Percentiles rank a stretch among this genome's conserved stretches.
These are phyloP conservation scores for Corylus heterophylla DNA, from an alignment of 306 rosid genomes.

Conservation along the genomic window DNA sequence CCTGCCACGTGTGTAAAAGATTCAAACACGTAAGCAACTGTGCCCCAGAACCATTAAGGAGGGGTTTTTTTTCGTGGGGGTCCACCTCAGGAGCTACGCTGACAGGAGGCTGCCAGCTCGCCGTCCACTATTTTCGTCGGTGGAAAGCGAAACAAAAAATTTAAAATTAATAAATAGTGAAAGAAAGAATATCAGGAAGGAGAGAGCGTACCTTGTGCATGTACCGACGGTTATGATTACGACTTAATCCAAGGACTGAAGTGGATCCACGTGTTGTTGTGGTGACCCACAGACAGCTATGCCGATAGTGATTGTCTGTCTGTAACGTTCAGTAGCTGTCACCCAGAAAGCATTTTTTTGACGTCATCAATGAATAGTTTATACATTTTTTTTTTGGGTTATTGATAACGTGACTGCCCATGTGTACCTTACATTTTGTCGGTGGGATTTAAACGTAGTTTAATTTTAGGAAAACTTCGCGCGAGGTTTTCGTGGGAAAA, in stretches of 20 bases:
- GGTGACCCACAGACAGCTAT: neutral
- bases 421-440: neutral
- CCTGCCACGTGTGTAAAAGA: neutral
- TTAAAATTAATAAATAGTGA: neutral
- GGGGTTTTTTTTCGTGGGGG: neutral
- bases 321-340: slow-evolving; percentile 11
- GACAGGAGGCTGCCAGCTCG: neutral
- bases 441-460: neutral
- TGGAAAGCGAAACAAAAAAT: slow-evolving; percentile 5
- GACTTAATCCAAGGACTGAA: neutral
- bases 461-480: neutral
- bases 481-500: neutral
- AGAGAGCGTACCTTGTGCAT: neutral
- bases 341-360: neutral
- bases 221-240: neutral
- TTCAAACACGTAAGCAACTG: neutral
- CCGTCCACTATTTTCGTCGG: slow-evolving; percentile 5
- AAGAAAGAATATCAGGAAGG: neutral
- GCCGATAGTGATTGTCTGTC: slow-evolving; percentile 2
- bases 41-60: neutral
- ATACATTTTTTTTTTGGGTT: too few relatives aligned
- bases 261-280: neutral
- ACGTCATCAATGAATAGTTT: neutral
- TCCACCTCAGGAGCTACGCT: neutral
- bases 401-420: neutral